A percentile compares a stretch with the other conserved stretches of the same genome.
Evolutionary conservation across 2,329 filamentous ascomycete species (phyloP).

Genomic region (Fusarium guadeloupense): DNA sequence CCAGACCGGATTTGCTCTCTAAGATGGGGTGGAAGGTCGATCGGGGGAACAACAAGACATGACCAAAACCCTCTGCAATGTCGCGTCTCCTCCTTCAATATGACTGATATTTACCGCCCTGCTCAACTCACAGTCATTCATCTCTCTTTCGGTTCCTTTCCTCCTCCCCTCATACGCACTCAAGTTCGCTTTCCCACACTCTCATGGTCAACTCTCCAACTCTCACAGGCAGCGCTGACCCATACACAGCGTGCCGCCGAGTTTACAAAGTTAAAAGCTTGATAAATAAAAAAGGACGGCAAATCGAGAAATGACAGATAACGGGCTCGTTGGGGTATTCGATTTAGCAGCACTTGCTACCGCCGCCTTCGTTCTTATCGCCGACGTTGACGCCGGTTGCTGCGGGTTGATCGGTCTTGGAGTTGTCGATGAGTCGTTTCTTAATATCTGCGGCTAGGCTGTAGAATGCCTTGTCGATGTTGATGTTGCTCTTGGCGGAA

Average conservation of each 20-base stretch:
- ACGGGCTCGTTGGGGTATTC: conserved; percentile 24
- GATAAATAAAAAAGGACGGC: conserved; percentile 39
- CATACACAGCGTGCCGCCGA: conserved; percentile 27
- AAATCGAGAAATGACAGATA: conserved; percentile 38
- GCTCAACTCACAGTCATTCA: conserved; percentile 28
- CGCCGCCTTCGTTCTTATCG: conserved; percentile 65
- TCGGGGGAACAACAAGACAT: conserved; percentile 38
- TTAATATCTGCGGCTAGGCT: conserved; percentile 96
- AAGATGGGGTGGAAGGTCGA: conserved; percentile 43
- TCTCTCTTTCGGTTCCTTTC: conserved; percentile 26
- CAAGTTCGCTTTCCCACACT: conserved; percentile 20
- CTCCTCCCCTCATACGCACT: conserved; percentile 1
- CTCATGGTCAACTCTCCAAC: conserved; percentile 28
- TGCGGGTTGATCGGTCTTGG: conserved; percentile 74
- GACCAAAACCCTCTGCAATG: conserved; percentile 38
- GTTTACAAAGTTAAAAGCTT: conserved; percentile 40
- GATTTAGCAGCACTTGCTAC: conserved; percentile 80
- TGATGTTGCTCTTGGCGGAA: conserved; percentile 98
- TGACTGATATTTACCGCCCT: conserved; percentile 34
- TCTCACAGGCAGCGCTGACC: conserved; percentile 27
- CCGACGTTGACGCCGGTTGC: conserved; percentile 74
- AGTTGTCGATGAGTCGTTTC: conserved; percentile 94
- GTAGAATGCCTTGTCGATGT: conserved; percentile 99
- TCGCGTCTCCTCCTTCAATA: conserved; percentile 35
- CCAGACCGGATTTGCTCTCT: conserved; percentile 58